These are phyloP conservation scores for Xylaria polymorpha DNA, from an alignment of 2,329 filamentous ascomycete species.

Conservation along the genomic window DNA sequence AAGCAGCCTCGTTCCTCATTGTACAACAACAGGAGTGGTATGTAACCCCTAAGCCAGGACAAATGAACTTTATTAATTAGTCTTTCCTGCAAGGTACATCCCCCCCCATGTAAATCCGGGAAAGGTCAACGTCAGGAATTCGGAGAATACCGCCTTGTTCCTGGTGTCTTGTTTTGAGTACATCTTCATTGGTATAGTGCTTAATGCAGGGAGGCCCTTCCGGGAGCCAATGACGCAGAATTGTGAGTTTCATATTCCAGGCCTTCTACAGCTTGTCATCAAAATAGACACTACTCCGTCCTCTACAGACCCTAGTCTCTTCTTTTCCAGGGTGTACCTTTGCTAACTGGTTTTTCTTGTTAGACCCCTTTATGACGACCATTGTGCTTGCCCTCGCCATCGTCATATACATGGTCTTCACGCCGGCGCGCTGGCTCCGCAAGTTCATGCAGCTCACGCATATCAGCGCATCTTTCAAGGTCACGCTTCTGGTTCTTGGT, in stretches of 20 bases:
- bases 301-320: neutral
- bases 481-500: constrained; percentile 78
- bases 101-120: constrained; percentile 81
- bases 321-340: neutral
- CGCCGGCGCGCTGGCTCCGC: constrained; percentile 75
- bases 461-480: constrained; percentile 77
- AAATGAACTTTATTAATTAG: neutral
- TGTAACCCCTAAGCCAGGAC: constrained; percentile 37
- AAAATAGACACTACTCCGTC: neutral
- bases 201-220: constrained; percentile 93
- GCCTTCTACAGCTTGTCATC: neutral
- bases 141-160: constrained; percentile 92
- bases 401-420: constrained; percentile 82
- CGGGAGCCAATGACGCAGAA: constrained; percentile 83
- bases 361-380: constrained; percentile 86
- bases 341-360: constrained; percentile 42
- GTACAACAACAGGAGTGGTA: constrained; percentile 86
- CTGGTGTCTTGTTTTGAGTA: constrained; percentile 94
- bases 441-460: constrained; percentile 86
- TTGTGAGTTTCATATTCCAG: constrained; percentile 62
- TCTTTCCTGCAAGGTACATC: constrained; percentile 67
- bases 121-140: constrained; percentile 88
- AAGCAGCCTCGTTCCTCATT: constrained; percentile 77
- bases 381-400: constrained; percentile 75
- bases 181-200: constrained; percentile 86